Percentiles rank a stretch among this genome's conserved stretches.
Evolutionary conservation across 345 rosid species (phyloP).

Genomic region (Gossypium bickii): DNA sequence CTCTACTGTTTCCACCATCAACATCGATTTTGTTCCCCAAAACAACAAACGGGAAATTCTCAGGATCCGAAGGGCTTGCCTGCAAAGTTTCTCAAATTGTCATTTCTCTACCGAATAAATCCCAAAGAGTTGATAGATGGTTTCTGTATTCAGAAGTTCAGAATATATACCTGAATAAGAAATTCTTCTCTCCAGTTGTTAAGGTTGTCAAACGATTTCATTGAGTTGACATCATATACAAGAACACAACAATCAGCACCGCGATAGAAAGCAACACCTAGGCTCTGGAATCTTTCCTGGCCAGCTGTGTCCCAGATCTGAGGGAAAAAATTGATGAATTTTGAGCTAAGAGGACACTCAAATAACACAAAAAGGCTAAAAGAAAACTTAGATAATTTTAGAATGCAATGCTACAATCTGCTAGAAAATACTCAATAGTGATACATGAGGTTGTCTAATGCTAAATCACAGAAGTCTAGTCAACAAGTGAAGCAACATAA

Average conservation of each 20-base stretch:
- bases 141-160: not conserved
- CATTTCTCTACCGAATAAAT: conserved; percentile 3
- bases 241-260: conserved; percentile 93
- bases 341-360: not conserved
- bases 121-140: not conserved
- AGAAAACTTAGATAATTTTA: not conserved
- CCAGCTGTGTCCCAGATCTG: conserved; percentile 99
- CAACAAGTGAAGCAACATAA: not conserved
- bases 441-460: not conserved
- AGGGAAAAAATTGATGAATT: not conserved
- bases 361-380: not conserved
- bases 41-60: conserved; percentile 91
- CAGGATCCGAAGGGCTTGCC: conserved; percentile 97
- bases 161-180: conserved; percentile 62
- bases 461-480: not conserved
- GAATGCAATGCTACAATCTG: not conserved
- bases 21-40: conserved; percentile 87
- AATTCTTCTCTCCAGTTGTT: conserved; percentile 67
- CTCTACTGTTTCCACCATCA: conserved; percentile 90
- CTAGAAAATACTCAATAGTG: not conserved
- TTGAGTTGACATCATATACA: conserved; percentile 62
- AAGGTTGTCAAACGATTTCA: conserved; percentile 58
- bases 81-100: conserved; percentile 29
- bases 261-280: conserved; percentile 78
- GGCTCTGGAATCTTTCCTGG: conserved; percentile 89